phyloP scores from a whole-genome alignment of 179 eudicot genomes.

The Silene vulgaris region DNA sequence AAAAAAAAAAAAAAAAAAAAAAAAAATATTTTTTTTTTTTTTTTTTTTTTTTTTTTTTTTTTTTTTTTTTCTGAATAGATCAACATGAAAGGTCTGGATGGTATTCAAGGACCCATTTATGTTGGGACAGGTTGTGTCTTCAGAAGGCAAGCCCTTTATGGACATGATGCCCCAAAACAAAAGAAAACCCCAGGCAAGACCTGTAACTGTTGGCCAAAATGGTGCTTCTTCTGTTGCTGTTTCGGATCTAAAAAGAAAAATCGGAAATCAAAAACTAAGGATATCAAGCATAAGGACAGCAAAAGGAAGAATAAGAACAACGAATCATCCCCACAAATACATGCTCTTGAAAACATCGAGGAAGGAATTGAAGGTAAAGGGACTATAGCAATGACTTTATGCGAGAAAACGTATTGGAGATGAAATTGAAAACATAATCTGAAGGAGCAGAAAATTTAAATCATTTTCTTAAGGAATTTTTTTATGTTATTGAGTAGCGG shows the following conservation, averaged over 20 bases:
- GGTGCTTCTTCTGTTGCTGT: constrained; percentile 66
- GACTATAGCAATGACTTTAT: too few relatives aligned
- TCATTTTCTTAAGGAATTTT: too few relatives aligned
- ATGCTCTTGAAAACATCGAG: constrained; percentile 70
- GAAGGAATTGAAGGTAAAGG: constrained; percentile 72
- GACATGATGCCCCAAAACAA: constrained; percentile 63
- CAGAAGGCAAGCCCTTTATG: constrained; percentile 89
- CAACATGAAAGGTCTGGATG: constrained; percentile 96
- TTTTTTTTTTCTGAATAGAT: constrained; percentile 40
- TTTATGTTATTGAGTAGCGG: too few relatives aligned
- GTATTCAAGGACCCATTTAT: constrained; percentile 94
- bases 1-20: too few relatives aligned
- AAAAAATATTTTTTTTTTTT: too few relatives aligned
- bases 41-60: background rate
- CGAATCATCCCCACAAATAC: constrained; percentile 66
- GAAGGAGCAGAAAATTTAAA: background rate
- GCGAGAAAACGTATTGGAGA: too few relatives aligned
- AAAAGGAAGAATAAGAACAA: constrained; percentile 44
- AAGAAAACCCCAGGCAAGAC: constrained; percentile 76
- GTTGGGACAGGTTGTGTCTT: constrained; percentile 94
- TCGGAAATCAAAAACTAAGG: constrained; percentile 46
- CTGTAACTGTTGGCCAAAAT: constrained; percentile 90
- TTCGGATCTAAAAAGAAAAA: constrained; percentile 47
- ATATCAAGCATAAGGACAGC: constrained; percentile 38
- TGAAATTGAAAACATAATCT: background rate